A percentile compares a stretch with the other conserved stretches of the same genome.
Conservation (phyloP, 768 basidiomycete species). For the Lyophyllum shimeji region DNA sequence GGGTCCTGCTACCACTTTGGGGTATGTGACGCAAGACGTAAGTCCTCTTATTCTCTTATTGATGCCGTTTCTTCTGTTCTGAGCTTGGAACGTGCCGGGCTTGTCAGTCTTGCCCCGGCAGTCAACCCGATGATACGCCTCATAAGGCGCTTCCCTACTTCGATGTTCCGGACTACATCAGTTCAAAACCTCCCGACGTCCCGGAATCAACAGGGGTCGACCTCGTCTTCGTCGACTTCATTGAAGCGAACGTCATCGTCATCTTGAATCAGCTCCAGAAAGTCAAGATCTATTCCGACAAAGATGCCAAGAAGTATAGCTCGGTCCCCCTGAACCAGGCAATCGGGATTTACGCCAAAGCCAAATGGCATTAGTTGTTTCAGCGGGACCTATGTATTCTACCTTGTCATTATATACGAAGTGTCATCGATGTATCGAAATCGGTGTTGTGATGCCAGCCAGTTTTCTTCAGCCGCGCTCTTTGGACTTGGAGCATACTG, state of each 20-base stretch:
- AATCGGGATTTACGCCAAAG: background rate
- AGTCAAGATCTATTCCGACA: background rate
- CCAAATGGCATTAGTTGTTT: background rate
- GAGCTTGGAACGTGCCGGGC: too few species aligned
- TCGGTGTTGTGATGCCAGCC: too few species aligned
- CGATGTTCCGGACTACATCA: constrained; percentile 55
- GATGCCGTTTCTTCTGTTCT: too few species aligned
- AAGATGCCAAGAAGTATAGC: background rate
- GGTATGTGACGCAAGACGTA: constrained; percentile 41
- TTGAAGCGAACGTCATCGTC: constrained; percentile 20
- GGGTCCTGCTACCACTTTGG: background rate
- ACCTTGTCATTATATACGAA: too few species aligned
- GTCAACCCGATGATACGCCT: constrained; percentile 71
- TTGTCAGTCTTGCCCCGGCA: constrained; percentile 61
- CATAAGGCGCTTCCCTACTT: constrained; percentile 64
- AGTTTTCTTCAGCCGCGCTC: too few species aligned
- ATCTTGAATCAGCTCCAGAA: background rate
- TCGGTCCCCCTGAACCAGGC: background rate
- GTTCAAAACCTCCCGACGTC: constrained; percentile 51
- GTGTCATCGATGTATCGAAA: too few species aligned
- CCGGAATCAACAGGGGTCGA: constrained; percentile 56
- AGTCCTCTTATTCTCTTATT: constrained; percentile 18
- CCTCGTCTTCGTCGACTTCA: constrained; percentile 74
- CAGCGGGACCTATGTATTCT: too few species aligned
- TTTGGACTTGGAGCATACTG: too few species aligned